These are phyloP conservation scores for Eucalyptus polybractea DNA, from an alignment of 345 rosid genomes.

Conservation along the genomic window DNA sequence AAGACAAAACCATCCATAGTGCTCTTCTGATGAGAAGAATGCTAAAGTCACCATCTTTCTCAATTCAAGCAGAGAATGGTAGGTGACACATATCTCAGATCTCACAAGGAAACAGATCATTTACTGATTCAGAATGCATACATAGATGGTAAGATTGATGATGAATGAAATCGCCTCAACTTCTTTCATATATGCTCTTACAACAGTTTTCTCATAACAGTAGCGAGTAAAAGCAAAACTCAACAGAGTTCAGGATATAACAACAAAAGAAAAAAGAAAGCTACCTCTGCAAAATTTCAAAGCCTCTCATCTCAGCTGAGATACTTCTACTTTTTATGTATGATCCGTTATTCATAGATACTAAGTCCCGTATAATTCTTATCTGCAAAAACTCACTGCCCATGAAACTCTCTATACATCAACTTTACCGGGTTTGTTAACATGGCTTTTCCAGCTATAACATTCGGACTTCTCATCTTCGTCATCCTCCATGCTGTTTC, in stretches of 20 bases:
- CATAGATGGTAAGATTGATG: neutral
- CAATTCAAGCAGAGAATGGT: neutral
- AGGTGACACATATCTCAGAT: neutral
- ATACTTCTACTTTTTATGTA: slow-evolving; percentile 21
- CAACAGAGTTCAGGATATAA: neutral
- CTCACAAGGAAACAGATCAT: neutral
- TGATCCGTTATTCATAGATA: neutral
- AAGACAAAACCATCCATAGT: neutral
- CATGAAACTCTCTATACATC: slow-evolving; percentile 26
- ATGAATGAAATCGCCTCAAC: neutral
- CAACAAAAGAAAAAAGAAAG: slow-evolving; percentile 6
- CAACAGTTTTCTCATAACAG: neutral
- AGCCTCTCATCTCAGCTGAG: slow-evolving; percentile 4
- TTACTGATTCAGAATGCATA: neutral
- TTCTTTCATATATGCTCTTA: neutral
- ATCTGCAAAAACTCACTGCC: slow-evolving; percentile 55
- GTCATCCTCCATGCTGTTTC: slow-evolving; percentile 84
- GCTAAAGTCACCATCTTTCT: neutral
- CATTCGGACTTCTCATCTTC: slow-evolving; percentile 66
- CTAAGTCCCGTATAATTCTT: slow-evolving; percentile 30
- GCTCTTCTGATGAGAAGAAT: neutral
- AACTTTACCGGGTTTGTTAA: slow-evolving; percentile 21
- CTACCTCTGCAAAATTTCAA: slow-evolving; percentile 48
- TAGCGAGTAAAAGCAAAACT: slow-evolving; percentile 17
- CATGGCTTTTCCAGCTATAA: slow-evolving; percentile 55